These are phyloP conservation scores for Sicyos edulis DNA, from an alignment of 306 rosid species.

Conservation along the genomic window DNA sequence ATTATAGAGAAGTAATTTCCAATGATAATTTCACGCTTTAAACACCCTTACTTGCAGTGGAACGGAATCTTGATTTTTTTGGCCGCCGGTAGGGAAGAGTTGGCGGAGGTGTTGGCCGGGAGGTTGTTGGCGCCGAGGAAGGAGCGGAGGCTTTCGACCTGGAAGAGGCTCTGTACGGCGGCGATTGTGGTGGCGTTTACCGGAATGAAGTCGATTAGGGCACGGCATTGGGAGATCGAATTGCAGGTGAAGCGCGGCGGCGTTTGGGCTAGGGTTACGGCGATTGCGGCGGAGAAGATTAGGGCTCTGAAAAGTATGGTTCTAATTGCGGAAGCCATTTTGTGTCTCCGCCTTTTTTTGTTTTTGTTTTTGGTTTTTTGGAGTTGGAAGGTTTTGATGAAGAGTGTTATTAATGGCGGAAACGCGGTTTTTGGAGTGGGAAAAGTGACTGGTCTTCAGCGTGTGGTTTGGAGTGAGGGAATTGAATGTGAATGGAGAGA, in stretches of 20 bases:
- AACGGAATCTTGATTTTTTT: constrained; percentile 40
- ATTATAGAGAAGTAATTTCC: too few species aligned
- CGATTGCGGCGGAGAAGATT: constrained; percentile 13
- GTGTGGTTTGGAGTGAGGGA: background rate
- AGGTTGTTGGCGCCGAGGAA: constrained; percentile 58
- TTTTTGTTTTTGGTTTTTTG: background rate
- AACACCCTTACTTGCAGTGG: constrained; percentile 34
- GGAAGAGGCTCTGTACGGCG: constrained; percentile 49
- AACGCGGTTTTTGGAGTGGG: background rate
- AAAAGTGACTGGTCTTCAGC: background rate
- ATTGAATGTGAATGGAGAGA: background rate
- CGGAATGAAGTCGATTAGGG: constrained; percentile 36
- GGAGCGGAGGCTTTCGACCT: constrained; percentile 37
- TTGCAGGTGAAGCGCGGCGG: constrained; percentile 40
- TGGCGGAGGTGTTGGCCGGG: constrained; percentile 16
- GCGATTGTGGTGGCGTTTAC: constrained; percentile 40
- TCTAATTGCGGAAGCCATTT: constrained; percentile 4
- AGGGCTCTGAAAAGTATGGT: constrained; percentile 21
- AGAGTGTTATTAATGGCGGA: background rate
- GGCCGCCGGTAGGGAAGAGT: background rate
- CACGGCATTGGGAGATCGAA: constrained; percentile 27
- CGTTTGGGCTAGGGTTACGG: constrained; percentile 21
- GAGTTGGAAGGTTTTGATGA: background rate
- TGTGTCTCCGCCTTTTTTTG: background rate
- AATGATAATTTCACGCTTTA: too few species aligned